phyloP scores from a whole-genome alignment of 176 grass and related monocot genomes.

The Areca catechu region DNA sequence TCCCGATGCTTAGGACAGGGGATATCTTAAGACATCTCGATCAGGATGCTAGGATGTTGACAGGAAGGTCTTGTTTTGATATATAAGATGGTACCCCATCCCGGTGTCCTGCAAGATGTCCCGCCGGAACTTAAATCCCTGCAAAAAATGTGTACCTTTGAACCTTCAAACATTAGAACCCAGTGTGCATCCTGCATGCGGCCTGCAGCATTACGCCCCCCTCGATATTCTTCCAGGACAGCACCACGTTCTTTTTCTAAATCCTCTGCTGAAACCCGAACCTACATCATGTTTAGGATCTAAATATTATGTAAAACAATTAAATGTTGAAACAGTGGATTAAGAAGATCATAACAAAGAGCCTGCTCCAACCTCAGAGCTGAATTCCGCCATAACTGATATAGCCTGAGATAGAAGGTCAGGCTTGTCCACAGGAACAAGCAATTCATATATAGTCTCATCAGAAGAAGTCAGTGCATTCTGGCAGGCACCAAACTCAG shows the following conservation, averaged over 20 bases:
- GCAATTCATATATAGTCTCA: slow-evolving; percentile 97
- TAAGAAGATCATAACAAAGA: not conserved
- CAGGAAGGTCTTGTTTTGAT: too few species aligned
- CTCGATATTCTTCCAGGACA: slow-evolving; percentile 96
- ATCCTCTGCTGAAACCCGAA: slow-evolving; percentile 75
- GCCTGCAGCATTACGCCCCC: slow-evolving; percentile 76
- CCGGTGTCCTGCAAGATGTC: too few species aligned
- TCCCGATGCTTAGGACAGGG: too few species aligned
- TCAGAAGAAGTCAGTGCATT: slow-evolving; percentile 96
- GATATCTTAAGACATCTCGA: too few species aligned
- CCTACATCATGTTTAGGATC: slow-evolving; percentile 26
- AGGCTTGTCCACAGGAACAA: slow-evolving; percentile 90
- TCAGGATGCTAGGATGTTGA: too few species aligned
- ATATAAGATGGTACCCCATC: too few species aligned
- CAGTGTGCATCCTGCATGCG: slow-evolving; percentile 98
- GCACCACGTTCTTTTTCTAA: slow-evolving; percentile 96
- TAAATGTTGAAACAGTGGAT: not conserved
- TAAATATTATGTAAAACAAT: slow-evolving; percentile 7
- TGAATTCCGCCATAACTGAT: slow-evolving; percentile 86
- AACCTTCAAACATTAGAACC: slow-evolving; percentile 85
- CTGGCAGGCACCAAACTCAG: slow-evolving; percentile 94
- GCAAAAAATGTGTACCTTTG: too few species aligned
- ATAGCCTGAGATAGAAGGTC: slow-evolving; percentile 86
- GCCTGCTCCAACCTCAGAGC: slow-evolving; percentile 56
- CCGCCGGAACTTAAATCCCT: too few species aligned